A percentile compares a stretch with the other conserved stretches of the same genome.
phyloP scores from a whole-genome alignment of 2,329 filamentous ascomycete genomes.

The Botryotinia calthae region DNA sequence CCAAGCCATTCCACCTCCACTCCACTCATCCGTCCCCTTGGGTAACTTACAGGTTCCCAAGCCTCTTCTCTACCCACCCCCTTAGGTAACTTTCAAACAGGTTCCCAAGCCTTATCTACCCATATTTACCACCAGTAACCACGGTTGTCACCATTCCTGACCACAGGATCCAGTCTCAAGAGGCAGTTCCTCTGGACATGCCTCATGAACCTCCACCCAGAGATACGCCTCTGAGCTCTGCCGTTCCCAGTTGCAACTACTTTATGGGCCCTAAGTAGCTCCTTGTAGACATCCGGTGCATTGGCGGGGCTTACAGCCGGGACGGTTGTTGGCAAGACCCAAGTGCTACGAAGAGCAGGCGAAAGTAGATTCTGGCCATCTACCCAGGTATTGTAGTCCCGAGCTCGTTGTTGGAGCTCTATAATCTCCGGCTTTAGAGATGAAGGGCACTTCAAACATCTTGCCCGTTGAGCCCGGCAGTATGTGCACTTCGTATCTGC shows the following conservation, averaged over 20 bases:
- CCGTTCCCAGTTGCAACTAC: fast-evolving
- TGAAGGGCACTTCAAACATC: background rate
- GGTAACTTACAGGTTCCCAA: constrained; percentile 12
- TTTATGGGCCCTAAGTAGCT: background rate
- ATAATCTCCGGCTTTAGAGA: background rate
- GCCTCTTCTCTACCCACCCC: background rate
- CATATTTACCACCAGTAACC: background rate
- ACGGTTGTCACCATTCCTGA: background rate
- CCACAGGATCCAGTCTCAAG: background rate
- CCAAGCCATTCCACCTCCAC: background rate
- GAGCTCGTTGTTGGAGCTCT: background rate
- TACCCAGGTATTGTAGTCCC: background rate
- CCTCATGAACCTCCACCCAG: background rate
- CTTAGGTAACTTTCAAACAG: background rate
- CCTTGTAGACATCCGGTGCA: background rate
- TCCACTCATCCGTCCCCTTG: background rate
- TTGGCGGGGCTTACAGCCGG: background rate
- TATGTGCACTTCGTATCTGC: background rate
- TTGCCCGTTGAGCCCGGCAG: background rate
- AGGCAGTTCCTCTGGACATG: fast-evolving
- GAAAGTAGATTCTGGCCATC: background rate
- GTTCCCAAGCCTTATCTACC: background rate
- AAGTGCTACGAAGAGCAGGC: background rate
- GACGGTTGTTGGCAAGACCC: background rate
- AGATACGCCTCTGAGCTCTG: background rate